These are phyloP conservation scores for Benincasa hispida DNA, from an alignment of 306 rosid genomes.

Conservation along the genomic window DNA sequence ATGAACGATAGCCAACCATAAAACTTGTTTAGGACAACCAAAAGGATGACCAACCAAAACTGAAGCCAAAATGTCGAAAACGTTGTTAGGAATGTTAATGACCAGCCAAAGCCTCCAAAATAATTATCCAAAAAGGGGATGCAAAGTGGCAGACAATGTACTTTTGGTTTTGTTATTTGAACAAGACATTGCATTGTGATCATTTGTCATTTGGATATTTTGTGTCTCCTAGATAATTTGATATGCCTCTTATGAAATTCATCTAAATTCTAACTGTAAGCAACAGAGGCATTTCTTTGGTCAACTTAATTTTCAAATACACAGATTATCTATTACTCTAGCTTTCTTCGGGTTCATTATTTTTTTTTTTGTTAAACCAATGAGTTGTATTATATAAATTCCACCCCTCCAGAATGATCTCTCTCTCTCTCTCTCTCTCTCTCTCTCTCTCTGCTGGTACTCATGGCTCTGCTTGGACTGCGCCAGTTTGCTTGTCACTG, in stretches of 20 bases:
- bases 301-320: neutral
- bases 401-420: neutral
- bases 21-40: too few relatives aligned
- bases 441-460: neutral
- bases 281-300: neutral
- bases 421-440: neutral
- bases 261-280: neutral
- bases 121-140: too few relatives aligned
- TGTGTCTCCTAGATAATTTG: neutral
- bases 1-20: too few relatives aligned
- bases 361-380: neutral
- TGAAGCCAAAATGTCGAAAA: too few relatives aligned
- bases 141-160: too few relatives aligned
- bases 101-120: too few relatives aligned
- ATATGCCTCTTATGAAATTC: neutral
- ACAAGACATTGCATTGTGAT: neutral
- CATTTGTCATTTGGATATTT: neutral
- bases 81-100: too few relatives aligned
- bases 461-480: neutral
- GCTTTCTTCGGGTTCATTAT: neutral
- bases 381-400: neutral
- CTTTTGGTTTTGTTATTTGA: neutral
- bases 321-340: neutral
- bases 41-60: too few relatives aligned
- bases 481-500: neutral